Conservation (phyloP, 495 filamentous ascomycete genomes). For the Jackrogersella multiformis region DNA sequence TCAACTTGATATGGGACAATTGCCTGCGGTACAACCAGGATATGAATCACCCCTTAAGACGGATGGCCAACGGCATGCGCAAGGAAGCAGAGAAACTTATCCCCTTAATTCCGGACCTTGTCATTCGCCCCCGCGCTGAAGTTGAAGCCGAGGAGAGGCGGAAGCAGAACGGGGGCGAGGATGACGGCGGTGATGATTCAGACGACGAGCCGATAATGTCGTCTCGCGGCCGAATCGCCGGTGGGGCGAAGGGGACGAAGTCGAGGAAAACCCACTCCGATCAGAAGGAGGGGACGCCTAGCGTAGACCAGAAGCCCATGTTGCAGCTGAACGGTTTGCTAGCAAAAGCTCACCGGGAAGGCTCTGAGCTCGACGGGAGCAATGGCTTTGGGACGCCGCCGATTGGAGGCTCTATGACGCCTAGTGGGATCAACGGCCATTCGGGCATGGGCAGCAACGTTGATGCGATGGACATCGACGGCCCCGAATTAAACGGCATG, state of each 20-base stretch:
- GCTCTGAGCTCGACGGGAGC: conserved; percentile 69
- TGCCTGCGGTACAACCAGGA: conserved; percentile 96
- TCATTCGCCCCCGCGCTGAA: conserved; percentile 87
- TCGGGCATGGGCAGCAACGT: conserved; percentile 72
- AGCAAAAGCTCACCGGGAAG: conserved; percentile 58
- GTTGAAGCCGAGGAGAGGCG: conserved; percentile 95
- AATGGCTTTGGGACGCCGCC: conserved; percentile 89
- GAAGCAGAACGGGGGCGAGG: conserved; percentile 77
- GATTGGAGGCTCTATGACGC: conserved; percentile 78
- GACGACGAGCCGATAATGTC: conserved; percentile 99
- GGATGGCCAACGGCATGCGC: conserved; percentile 94
- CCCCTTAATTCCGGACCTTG: conserved; percentile 91
- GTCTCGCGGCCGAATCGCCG: conserved; percentile 89
- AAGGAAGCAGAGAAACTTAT: conserved; percentile 96
- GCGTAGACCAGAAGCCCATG: conserved; percentile 67
- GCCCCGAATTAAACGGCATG: conserved; percentile 69
- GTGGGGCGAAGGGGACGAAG: conserved; percentile 76
- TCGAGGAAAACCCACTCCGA: conserved; percentile 79
- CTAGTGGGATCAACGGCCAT: conserved; percentile 74
- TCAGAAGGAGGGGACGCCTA: conserved; percentile 83
- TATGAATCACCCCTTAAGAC: conserved; percentile 83
- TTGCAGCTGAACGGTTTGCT: conserved; percentile 63
- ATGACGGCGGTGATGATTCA: conserved; percentile 86
- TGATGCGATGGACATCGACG: conserved; percentile 86
- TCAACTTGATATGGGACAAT: conserved; percentile 96